Evolutionary conservation across 176 grass and related monocot species (phyloP).

Genomic region (Neostapfia colusana): DNA sequence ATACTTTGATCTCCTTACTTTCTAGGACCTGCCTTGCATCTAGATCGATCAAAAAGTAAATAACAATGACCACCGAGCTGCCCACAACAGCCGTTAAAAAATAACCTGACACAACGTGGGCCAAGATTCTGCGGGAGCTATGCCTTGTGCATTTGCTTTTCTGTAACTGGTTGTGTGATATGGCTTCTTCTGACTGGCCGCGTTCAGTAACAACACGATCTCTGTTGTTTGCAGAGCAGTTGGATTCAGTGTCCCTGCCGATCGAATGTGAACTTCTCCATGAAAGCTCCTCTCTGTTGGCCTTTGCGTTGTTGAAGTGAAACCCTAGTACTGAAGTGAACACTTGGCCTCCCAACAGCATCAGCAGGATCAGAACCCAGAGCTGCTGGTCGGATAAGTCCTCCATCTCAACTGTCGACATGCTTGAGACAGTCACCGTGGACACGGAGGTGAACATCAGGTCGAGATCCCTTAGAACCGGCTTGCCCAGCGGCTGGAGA

Average conservation of each 20-base stretch:
- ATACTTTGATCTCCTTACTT: conserved; percentile 47
- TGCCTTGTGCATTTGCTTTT: neutral
- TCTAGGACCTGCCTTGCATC: conserved; percentile 45
- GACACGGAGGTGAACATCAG: conserved; percentile 56
- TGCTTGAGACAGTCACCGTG: conserved; percentile 55
- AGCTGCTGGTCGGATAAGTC: conserved; percentile 53
- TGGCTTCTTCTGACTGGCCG: conserved; percentile 17
- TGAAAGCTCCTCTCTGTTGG: neutral
- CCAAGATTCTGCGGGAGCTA: conserved; percentile 37
- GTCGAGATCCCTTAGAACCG: conserved; percentile 41
- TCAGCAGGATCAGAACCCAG: conserved; percentile 45
- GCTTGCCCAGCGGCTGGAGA: conserved; percentile 36
- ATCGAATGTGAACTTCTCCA: conserved; percentile 16
- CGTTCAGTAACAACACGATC: conserved; percentile 19
- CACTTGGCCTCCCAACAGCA: conserved; percentile 58
- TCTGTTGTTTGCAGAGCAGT: conserved; percentile 22
- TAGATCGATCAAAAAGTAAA: conserved; percentile 38
- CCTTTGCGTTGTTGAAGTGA: conserved; percentile 19
- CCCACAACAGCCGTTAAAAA: conserved; percentile 33
- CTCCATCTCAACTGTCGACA: conserved; percentile 56
- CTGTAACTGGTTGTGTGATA: conserved; percentile 5
- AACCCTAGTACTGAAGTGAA: conserved; percentile 51
- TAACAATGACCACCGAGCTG: conserved; percentile 27
- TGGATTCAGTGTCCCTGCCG: conserved; percentile 37
- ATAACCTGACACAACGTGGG: conserved; percentile 39